phyloP scores from a whole-genome alignment of 495 filamentous ascomycete genomes.

The Aspergillus sparsus region DNA sequence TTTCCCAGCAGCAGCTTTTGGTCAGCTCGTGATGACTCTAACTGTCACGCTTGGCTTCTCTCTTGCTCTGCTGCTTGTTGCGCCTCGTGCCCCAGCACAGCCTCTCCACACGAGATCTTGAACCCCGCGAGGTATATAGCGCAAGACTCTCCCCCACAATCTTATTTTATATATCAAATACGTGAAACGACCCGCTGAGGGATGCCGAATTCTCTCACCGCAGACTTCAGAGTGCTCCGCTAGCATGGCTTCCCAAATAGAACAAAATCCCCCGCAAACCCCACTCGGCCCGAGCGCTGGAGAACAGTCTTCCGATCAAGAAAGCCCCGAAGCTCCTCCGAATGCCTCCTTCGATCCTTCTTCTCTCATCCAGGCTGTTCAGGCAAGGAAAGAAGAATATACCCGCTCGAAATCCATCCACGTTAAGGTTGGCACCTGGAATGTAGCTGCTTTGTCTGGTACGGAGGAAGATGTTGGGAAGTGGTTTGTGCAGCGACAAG shows the following conservation, averaged over 20 bases:
- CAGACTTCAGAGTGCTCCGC: conserved; percentile 3
- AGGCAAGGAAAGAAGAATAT: conserved; percentile 76
- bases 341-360: conserved; percentile 34
- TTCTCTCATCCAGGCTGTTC: conserved; percentile 61
- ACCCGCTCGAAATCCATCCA: conserved; percentile 65
- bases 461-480: conserved; percentile 82
- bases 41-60: conserved; percentile 8
- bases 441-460: conserved; percentile 78
- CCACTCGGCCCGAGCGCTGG: conserved; percentile 10
- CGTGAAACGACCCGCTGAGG: background rate
- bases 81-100: conserved; percentile 13
- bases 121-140: conserved; percentile 1
- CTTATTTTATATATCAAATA: conserved; percentile 7
- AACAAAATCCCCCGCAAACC: conserved; percentile 13
- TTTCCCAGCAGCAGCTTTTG: conserved; percentile 1
- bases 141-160: background rate
- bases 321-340: conserved; percentile 22
- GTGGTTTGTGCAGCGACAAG: conserved; percentile 82
- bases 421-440: conserved; percentile 92
- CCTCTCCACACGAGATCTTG: conserved; percentile 3
- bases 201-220: conserved; percentile 1
- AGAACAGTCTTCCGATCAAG: conserved; percentile 27
- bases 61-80: conserved; percentile 4
- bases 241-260: conserved; percentile 23
- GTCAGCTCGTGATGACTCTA: conserved; percentile 20